Evolutionary conservation across 805 yeast species (phyloP).

Genomic region (Candida verbasci): DNA sequence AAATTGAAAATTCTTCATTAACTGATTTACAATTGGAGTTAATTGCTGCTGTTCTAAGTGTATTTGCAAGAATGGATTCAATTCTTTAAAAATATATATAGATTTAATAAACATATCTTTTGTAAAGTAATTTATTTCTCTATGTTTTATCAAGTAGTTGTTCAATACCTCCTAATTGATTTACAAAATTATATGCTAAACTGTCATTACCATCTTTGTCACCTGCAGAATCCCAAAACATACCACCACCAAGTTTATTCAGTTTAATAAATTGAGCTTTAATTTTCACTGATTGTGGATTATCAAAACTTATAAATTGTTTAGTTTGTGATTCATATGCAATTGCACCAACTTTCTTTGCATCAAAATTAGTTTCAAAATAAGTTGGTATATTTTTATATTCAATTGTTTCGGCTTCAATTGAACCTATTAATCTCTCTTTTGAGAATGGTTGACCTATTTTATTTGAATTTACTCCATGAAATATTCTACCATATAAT

Average conservation of each 20-base stretch:
- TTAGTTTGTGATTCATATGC: constrained; percentile 37
- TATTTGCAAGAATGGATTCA: constrained; percentile 90
- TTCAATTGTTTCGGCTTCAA: constrained; percentile 46
- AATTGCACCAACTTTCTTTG: constrained; percentile 23
- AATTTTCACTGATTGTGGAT: constrained; percentile 40
- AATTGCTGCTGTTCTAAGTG: constrained; percentile 86
- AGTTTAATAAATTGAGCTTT: constrained; percentile 59
- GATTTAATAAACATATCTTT: not conserved
- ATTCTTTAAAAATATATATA: constrained; percentile 44
- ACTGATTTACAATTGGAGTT: constrained; percentile 76
- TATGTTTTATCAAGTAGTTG: constrained; percentile 13
- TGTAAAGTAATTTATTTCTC: constrained; percentile 12
- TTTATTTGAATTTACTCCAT: constrained; percentile 29
- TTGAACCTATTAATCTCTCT: constrained; percentile 21
- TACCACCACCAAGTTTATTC: constrained; percentile 67
- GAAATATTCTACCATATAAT: constrained; percentile 57
- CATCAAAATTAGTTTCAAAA: constrained; percentile 44
- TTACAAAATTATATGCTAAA: constrained; percentile 43
- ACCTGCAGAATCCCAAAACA: constrained; percentile 95
- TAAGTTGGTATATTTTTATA: constrained; percentile 51
- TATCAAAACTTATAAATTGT: constrained; percentile 64
- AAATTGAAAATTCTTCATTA: constrained; percentile 46
- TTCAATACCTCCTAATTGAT: constrained; percentile 25
- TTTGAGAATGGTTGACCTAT: constrained; percentile 38
- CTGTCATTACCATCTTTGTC: constrained; percentile 23